These are phyloP conservation scores for Rhizomucor pusillus DNA, from an alignment of 371 early-diverging fungal species.

Conservation along the genomic window DNA sequence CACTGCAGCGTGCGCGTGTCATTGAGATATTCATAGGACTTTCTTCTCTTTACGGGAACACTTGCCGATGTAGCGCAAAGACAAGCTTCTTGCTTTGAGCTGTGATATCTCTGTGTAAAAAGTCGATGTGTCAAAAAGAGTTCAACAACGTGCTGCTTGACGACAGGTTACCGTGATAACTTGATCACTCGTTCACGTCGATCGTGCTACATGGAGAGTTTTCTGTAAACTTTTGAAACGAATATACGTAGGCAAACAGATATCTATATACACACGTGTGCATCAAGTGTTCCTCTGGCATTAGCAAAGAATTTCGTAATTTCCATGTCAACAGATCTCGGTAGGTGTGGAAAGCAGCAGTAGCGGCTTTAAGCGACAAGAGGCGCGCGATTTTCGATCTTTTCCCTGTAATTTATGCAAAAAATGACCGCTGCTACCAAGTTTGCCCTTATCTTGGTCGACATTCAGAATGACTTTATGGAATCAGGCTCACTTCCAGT, in stretches of 20 bases:
- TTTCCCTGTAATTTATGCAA: slow-evolving; percentile 8
- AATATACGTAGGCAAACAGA: background rate
- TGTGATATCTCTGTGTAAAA: slow-evolving; percentile 55
- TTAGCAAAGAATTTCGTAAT: slow-evolving; percentile 23
- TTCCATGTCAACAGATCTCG: background rate
- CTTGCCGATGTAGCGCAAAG: slow-evolving; percentile 61
- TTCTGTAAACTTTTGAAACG: background rate
- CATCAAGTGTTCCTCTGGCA: slow-evolving; percentile 26
- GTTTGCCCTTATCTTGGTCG: slow-evolving; percentile 37
- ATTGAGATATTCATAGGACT: no score
- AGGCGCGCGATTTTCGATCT: slow-evolving; percentile 1
- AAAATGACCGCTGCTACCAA: background rate
- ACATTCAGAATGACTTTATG: slow-evolving; percentile 46
- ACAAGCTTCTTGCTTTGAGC: slow-evolving; percentile 62
- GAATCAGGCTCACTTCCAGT: slow-evolving; percentile 39
- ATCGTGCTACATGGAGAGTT: slow-evolving; percentile 36
- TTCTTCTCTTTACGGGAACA: no score
- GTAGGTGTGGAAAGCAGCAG: background rate
- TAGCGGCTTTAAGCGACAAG: background rate
- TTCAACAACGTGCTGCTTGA: background rate
- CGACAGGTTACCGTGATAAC: slow-evolving; percentile 41
- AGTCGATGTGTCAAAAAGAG: background rate
- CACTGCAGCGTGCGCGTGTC: background rate
- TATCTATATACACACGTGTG: slow-evolving; percentile 23
- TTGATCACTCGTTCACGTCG: slow-evolving; percentile 63